Evolutionary conservation across 2,329 filamentous ascomycete genomes (phyloP).

Genomic region (Colletotrichum limetticola): DNA sequence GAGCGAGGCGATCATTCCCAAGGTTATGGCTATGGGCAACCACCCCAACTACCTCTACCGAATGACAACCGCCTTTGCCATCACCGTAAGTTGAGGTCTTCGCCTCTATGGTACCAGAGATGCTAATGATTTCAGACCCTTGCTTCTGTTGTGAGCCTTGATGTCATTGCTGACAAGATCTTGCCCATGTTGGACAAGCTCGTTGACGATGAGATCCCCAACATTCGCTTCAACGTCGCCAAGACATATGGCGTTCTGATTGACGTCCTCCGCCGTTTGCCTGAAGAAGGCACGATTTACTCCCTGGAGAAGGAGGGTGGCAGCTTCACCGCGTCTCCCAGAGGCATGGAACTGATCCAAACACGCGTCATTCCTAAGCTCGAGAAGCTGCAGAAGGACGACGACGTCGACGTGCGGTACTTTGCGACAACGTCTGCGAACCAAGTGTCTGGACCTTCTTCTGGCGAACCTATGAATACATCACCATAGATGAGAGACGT

Average conservation of each 20-base stretch:
- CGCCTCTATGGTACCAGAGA: slow-evolving; percentile 26
- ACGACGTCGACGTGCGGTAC: slow-evolving; percentile 97
- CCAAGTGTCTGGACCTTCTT: slow-evolving; percentile 58
- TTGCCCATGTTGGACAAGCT: slow-evolving; percentile 97
- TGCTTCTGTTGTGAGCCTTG: slow-evolving; percentile 89
- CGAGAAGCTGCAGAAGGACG: slow-evolving; percentile 95
- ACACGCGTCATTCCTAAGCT: slow-evolving; percentile 88
- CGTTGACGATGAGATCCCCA: slow-evolving; percentile 93
- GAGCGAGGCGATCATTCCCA: slow-evolving; percentile 95
- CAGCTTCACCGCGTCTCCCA: slow-evolving; percentile 71
- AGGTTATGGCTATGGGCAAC: slow-evolving; percentile 98
- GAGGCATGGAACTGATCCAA: slow-evolving; percentile 83
- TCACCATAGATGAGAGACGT: slow-evolving; percentile 67
- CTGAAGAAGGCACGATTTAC: slow-evolving; percentile 87
- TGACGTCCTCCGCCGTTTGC: slow-evolving; percentile 89
- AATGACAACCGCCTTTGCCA: slow-evolving; percentile 99
- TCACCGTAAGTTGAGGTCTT: slow-evolving; percentile 77
- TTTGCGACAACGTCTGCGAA: slow-evolving; percentile 92
- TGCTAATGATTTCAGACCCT: slow-evolving; percentile 75
- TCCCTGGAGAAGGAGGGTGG: slow-evolving; percentile 83
- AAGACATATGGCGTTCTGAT: slow-evolving; percentile 96
- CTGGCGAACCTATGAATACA: slow-evolving; percentile 72
- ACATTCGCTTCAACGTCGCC: slow-evolving; percentile 99
- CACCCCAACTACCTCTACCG: slow-evolving; percentile 99
- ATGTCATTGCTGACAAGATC: slow-evolving; percentile 92